A percentile compares a stretch with the other conserved stretches of the same genome.
These are phyloP conservation scores for Naganishia sp. DNA, from an alignment of 1,284 basidiomycete species.

Conservation along the genomic window DNA sequence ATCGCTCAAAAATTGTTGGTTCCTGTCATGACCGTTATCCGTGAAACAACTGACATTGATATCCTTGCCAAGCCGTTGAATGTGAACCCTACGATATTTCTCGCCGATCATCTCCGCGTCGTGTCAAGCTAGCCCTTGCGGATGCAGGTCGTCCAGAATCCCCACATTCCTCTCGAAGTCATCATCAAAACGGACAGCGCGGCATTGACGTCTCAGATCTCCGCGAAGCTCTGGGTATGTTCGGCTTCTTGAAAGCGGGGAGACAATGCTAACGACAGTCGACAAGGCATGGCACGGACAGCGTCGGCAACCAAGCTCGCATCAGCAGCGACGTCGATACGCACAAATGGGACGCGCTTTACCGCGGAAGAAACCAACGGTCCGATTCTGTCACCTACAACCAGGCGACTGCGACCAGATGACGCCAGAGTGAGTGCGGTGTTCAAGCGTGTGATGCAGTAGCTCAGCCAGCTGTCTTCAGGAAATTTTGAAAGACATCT, in stretches of 20 bases:
- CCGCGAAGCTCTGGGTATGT: constrained; percentile 69
- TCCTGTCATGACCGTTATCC: neutral
- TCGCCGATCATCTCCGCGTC: constrained; percentile 20
- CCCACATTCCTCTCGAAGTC: constrained; percentile 69
- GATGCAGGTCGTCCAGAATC: constrained; percentile 17
- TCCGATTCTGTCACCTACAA: constrained; percentile 7
- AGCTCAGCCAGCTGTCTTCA: constrained; percentile 25
- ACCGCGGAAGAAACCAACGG: constrained; percentile 30
- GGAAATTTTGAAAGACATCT: constrained; percentile 54
- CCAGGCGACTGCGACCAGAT: constrained; percentile 25
- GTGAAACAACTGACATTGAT: constrained; percentile 1
- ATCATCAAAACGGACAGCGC: constrained; percentile 66
- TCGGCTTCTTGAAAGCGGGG: neutral
- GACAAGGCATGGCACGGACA: constrained; percentile 10
- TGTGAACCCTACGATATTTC: constrained; percentile 20
- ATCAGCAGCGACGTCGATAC: constrained; percentile 16
- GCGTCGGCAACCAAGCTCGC: constrained; percentile 20
- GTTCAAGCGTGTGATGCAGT: neutral
- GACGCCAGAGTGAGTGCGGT: constrained; percentile 25
- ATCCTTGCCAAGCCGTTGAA: neutral
- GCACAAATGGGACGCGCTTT: constrained; percentile 34
- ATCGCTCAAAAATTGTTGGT: constrained; percentile 75
- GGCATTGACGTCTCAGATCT: constrained; percentile 82
- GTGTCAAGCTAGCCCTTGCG: constrained; percentile 22
- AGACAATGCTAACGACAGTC: neutral